phyloP scores from a whole-genome alignment of 2,329 filamentous ascomycete species.

The Penicillium sp. region DNA sequence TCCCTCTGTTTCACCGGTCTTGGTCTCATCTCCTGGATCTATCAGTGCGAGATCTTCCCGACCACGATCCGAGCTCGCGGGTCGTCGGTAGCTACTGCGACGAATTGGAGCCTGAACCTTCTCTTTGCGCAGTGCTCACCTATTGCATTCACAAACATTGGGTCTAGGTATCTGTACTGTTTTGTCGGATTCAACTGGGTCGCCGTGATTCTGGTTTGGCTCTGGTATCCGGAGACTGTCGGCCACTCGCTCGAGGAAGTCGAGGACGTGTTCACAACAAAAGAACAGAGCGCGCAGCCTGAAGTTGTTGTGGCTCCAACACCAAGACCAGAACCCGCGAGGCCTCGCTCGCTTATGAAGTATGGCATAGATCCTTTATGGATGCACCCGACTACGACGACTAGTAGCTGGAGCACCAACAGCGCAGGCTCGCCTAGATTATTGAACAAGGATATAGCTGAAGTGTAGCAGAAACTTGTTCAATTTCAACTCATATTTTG shows the following conservation, averaged over 20 bases:
- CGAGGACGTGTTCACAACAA: conserved; percentile 23
- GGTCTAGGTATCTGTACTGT: conserved; percentile 48
- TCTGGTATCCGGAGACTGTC: conserved; percentile 33
- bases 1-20: conserved; percentile 43
- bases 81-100: conserved; percentile 42
- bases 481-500: neutral
- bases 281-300: neutral
- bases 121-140: conserved; percentile 49
- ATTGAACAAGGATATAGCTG: conserved; percentile 9
- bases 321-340: conserved; percentile 1
- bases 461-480: conserved; percentile 3
- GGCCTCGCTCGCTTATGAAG: conserved; percentile 12
- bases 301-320: conserved; percentile 1
- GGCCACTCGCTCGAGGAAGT: conserved; percentile 30
- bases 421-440: conserved; percentile 10
- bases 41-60: conserved; percentile 46
- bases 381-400: conserved; percentile 17
- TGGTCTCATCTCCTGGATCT: conserved; percentile 46
- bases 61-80: conserved; percentile 41
- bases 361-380: conserved; percentile 20
- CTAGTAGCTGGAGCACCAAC: conserved; percentile 11
- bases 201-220: conserved; percentile 33
- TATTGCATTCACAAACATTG: conserved; percentile 39
- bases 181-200: conserved; percentile 48
- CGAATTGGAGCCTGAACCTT: conserved; percentile 45